A percentile compares a stretch with the other conserved stretches of the same genome.
Conservation (phyloP, 179 eudicot genomes). For the Silene vulgaris region DNA sequence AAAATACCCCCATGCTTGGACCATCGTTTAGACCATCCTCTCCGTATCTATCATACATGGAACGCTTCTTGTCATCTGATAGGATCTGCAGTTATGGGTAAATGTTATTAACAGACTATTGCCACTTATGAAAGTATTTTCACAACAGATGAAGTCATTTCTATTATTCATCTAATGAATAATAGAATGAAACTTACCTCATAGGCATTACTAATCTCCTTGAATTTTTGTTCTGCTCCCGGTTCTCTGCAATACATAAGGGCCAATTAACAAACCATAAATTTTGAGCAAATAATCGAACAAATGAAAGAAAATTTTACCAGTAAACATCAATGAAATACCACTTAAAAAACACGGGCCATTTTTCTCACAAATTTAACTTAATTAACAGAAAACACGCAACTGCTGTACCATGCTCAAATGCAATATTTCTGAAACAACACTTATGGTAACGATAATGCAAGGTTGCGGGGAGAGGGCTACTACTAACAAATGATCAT, state of each 20-base stretch:
- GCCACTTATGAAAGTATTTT: background rate
- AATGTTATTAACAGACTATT: background rate
- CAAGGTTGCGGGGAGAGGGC: too few species aligned
- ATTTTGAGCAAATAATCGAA: conserved; percentile 6
- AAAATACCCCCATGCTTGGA: conserved; percentile 60
- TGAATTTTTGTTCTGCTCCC: conserved; percentile 82
- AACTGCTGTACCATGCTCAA: background rate
- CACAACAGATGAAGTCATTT: background rate
- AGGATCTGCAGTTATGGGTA: conserved; percentile 47
- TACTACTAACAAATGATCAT: too few species aligned
- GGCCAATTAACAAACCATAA: background rate
- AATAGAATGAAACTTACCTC: conserved; percentile 43
- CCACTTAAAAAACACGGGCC: background rate
- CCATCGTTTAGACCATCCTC: conserved; percentile 94
- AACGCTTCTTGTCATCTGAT: conserved; percentile 91
- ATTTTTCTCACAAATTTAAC: background rate
- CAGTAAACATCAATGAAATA: background rate
- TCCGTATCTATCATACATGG: conserved; percentile 81
- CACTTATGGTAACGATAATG: background rate
- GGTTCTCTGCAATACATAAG: conserved; percentile 59
- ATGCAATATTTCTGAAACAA: background rate
- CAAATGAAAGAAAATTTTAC: background rate
- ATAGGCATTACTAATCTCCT: conserved; percentile 86
- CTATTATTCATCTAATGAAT: background rate
- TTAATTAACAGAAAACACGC: too few species aligned